A percentile compares a stretch with the other conserved stretches of the same genome.
Conservation (phyloP, 208 protist genomes). For the Crithidia thermophila region DNA sequence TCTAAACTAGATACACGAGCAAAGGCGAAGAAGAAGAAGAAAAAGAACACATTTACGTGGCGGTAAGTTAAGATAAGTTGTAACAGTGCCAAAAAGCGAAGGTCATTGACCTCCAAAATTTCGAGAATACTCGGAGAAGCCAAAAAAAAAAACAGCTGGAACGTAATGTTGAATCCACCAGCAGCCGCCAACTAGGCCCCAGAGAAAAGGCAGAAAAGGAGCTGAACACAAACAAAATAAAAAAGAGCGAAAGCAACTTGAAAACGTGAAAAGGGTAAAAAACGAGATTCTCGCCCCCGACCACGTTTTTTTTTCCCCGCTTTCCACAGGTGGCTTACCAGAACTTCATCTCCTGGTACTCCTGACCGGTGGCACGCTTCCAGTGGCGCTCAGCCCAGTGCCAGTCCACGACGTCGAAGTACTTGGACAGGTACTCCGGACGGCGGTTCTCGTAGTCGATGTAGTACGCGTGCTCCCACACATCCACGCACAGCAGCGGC, state of each 20-base stretch:
- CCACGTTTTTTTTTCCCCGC: conserved; percentile 2
- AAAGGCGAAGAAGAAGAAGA: too few species aligned
- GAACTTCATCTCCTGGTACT: conserved; percentile 90
- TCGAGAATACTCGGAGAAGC: neutral
- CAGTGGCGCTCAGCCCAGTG: conserved; percentile 93
- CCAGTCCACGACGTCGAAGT: conserved; percentile 95
- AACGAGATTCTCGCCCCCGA: neutral
- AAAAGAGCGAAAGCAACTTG: neutral
- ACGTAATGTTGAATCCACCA: too few species aligned
- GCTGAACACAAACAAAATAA: neutral
- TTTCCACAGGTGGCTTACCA: conserved; percentile 65
- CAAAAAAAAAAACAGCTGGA: neutral
- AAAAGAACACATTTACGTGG: too few species aligned
- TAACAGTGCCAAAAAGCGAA: too few species aligned
- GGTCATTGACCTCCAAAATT: too few species aligned
- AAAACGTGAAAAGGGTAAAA: conserved; percentile 7
- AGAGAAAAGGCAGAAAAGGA: neutral
- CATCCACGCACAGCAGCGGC: conserved; percentile 90
- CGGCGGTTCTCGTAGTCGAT: conserved; percentile 94
- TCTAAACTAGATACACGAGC: too few species aligned
- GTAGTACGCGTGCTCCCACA: conserved; percentile 97
- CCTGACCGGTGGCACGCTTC: conserved; percentile 87
- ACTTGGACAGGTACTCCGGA: conserved; percentile 87
- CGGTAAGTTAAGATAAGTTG: too few species aligned
- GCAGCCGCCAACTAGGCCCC: too few species aligned